Evolutionary conservation across 495 filamentous ascomycete species (phyloP).

Genomic region (Endocarpon pusillum): DNA sequence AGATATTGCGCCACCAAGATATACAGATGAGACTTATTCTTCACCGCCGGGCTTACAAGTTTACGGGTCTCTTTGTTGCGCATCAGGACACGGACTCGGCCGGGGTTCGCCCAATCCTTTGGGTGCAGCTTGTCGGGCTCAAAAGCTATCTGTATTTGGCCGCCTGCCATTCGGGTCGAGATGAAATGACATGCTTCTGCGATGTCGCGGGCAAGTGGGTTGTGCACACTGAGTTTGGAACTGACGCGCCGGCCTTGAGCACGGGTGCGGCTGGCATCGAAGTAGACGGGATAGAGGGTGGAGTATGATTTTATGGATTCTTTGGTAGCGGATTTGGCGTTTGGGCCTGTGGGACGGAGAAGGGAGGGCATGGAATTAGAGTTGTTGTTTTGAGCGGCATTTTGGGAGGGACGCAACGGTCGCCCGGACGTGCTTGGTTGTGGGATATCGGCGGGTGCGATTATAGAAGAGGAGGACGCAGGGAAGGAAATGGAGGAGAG

Average conservation of each 20-base stretch:
- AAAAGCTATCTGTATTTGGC: constrained; percentile 52
- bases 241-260: constrained; percentile 66
- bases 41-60: constrained; percentile 34
- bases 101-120: constrained; percentile 94
- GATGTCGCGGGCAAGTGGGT: constrained; percentile 81
- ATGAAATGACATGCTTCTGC: constrained; percentile 47
- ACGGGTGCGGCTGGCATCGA: constrained; percentile 59
- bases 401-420: constrained; percentile 13
- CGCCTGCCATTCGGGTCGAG: constrained; percentile 40
- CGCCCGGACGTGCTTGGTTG: constrained; percentile 9
- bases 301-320: constrained; percentile 32
- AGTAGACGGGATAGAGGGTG: constrained; percentile 90
- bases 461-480: constrained; percentile 17
- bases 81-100: constrained; percentile 63
- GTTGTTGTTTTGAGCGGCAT: constrained; percentile 8
- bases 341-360: constrained; percentile 19
- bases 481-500: constrained; percentile 28
- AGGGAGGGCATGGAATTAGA: constrained; percentile 24
- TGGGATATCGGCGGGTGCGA: constrained; percentile 21
- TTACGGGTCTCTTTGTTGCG: constrained; percentile 36
- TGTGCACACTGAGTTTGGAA: constrained; percentile 50
- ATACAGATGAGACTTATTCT: constrained; percentile 86
- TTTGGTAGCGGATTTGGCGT: constrained; percentile 43
- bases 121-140: constrained; percentile 88
- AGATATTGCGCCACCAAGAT: constrained; percentile 59